These are phyloP conservation scores for Diaporthe ampelina DNA, from an alignment of 2,329 filamentous ascomycete genomes.

Conservation along the genomic window DNA sequence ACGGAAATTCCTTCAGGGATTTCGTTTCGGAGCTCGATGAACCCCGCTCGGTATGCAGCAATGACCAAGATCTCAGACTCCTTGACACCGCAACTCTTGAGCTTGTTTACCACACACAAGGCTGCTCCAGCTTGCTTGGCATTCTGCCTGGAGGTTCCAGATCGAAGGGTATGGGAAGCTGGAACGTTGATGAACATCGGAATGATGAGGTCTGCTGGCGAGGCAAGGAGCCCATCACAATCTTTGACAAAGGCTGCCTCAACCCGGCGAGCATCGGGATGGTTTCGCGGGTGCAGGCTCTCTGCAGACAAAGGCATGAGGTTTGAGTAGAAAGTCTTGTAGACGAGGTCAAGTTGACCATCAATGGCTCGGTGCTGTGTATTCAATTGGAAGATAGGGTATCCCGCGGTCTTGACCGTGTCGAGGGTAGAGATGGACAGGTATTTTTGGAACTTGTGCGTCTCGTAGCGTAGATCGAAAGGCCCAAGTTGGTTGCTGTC, in stretches of 20 bases:
- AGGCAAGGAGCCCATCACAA: neutral
- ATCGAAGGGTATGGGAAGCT: neutral
- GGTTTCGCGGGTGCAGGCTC: neutral
- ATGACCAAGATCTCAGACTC: neutral
- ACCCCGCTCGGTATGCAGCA: neutral
- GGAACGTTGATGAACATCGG: neutral
- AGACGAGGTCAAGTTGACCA: neutral
- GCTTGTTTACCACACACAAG: neutral
- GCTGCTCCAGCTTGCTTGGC: neutral
- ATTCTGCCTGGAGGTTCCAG: neutral
- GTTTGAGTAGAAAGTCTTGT: neutral
- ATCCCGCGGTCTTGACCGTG: neutral
- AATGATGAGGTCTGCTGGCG: neutral
- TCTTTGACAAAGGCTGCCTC: neutral
- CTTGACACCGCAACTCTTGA: neutral
- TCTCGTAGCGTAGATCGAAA: neutral
- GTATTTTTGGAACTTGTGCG: neutral
- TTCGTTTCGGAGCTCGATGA: fast-evolving
- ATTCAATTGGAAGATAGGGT: neutral
- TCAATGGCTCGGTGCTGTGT: neutral
- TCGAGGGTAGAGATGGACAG: neutral
- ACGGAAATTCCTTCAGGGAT: neutral
- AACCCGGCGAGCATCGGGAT: neutral
- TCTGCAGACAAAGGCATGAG: neutral
- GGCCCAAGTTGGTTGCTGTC: neutral